phyloP scores from a whole-genome alignment of 441 rosid species.

The Gossypium trilobum region DNA sequence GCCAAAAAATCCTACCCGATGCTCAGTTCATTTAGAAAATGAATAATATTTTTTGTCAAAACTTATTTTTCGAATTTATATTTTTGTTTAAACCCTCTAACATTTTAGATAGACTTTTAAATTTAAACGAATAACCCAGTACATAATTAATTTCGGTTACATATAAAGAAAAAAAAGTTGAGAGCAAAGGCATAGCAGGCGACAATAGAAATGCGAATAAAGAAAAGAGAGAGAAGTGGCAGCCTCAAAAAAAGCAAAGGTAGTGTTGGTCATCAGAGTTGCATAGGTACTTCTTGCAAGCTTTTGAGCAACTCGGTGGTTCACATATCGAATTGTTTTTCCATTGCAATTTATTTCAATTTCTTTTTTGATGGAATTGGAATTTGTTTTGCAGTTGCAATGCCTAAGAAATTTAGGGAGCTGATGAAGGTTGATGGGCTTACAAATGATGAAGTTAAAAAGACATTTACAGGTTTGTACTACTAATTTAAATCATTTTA shows the following conservation, averaged over 20 bases:
- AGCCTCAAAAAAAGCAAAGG: slow-evolving; percentile 44
- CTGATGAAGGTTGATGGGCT: slow-evolving; percentile 91
- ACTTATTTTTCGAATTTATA: too few species aligned
- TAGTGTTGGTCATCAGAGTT: slow-evolving; percentile 85
- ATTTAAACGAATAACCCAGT: too few species aligned
- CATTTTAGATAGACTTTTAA: too few species aligned
- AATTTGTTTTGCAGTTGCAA: slow-evolving; percentile 47
- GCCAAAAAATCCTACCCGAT: too few species aligned
- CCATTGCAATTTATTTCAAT: neutral
- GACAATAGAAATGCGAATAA: slow-evolving; percentile 27
- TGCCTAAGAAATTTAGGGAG: slow-evolving; percentile 89
- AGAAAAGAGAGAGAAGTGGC: slow-evolving; percentile 24
- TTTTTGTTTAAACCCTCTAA: too few species aligned
- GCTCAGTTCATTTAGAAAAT: too few species aligned
- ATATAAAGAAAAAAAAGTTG: slow-evolving; percentile 17
- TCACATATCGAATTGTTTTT: slow-evolving; percentile 43
- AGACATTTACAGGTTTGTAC: slow-evolving; percentile 86
- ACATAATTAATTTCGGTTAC: too few species aligned
- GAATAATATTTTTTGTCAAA: too few species aligned
- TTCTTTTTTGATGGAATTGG: neutral
- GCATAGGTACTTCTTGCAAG: slow-evolving; percentile 61
- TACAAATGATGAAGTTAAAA: slow-evolving; percentile 84
- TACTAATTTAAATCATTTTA: neutral
- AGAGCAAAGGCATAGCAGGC: slow-evolving; percentile 5
- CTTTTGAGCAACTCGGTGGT: slow-evolving; percentile 89